phyloP scores from a whole-genome alignment of 2,329 filamentous ascomycete species.

The Coniochaeta prunicola region DNA sequence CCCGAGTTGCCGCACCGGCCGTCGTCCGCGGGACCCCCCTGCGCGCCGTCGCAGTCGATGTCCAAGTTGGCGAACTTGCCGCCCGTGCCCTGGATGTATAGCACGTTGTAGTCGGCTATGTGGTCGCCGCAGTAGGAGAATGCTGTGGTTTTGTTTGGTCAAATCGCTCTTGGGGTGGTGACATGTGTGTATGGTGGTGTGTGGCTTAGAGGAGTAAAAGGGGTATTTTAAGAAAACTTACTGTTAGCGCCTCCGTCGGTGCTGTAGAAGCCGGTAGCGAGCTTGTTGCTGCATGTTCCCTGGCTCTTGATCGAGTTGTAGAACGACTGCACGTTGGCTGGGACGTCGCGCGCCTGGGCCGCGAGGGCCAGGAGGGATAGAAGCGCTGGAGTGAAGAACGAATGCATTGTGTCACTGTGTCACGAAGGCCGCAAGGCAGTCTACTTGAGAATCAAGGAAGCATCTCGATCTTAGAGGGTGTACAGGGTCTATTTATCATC shows the following conservation, averaged over 20 bases:
- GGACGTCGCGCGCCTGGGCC: slow-evolving; percentile 12
- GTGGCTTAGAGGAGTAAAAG: background rate
- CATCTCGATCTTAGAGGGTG: background rate
- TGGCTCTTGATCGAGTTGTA: slow-evolving; percentile 22
- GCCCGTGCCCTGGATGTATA: slow-evolving; percentile 35
- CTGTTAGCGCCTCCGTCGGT: slow-evolving; percentile 17
- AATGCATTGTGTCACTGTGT: background rate
- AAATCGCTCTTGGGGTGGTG: background rate
- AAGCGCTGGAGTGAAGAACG: background rate
- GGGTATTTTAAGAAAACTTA: slow-evolving; percentile 6
- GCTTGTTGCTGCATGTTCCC: slow-evolving; percentile 19
- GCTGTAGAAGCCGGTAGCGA: slow-evolving; percentile 25
- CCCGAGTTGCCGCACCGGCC: slow-evolving; percentile 35
- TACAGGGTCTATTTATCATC: background rate
- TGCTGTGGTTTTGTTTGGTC: slow-evolving; percentile 8
- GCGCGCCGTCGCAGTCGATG: slow-evolving; percentile 49
- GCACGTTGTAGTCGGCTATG: slow-evolving; percentile 20
- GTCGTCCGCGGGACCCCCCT: slow-evolving; percentile 28
- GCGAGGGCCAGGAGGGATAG: background rate
- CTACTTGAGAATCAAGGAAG: background rate
- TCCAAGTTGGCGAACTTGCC: slow-evolving; percentile 46
- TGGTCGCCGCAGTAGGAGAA: slow-evolving; percentile 37
- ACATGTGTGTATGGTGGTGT: background rate
- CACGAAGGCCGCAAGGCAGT: background rate
- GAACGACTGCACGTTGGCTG: slow-evolving; percentile 19